Evolutionary conservation across 2,329 filamentous ascomycete genomes (phyloP), one percentile per base, ranked within the genome.

Genomic region (Diaporthe longicolla): DNA sequence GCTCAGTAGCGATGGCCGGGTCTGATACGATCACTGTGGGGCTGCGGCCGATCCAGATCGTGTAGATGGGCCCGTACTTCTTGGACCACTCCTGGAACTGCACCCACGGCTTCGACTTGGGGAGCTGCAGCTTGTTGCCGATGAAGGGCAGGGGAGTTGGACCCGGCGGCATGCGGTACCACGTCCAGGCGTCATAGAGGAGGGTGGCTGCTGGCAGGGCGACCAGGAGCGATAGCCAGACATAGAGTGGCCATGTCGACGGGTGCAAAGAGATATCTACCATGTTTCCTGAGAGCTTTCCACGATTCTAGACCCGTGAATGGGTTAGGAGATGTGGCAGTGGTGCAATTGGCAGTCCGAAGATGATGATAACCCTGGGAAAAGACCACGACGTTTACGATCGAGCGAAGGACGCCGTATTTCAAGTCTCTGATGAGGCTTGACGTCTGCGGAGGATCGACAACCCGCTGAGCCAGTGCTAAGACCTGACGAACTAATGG

Each of bases 1-100:
- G 77, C 7, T 87, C 85, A 0, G 81, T 81, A 0, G 85, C 85
- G 1, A 86, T 79, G 17, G 82, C 77, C 0, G 85, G 84, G 75
- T 87, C 85, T 0, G 82, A 86, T 66, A 87, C 80, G 69, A 87
- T 80, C 7, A 87, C 74, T 0, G 85, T 85, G 3, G 85, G 85
- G 15, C 81, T 82, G n/a, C 85, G 80, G 0, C 85, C 85, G 35
- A 86, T 83, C 85, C 85, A 87, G 74, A 87, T 81, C 3, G 85
- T 87, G 78, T 84, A 86, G 65, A 87, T 86, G 5, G 85, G 84
- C 0, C 85, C 86, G 75, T 87, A 87, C 32, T 55, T 77, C 59
- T 82, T 81, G 13, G 83, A 83, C 85, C 85, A 87, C 71, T 83
- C 77, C 75, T 86, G 79, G 78, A 87, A 84, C 70, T 83, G 79